Conservation (phyloP, 2,329 filamentous ascomycete genomes). For the Hypoxylon sp. region DNA sequence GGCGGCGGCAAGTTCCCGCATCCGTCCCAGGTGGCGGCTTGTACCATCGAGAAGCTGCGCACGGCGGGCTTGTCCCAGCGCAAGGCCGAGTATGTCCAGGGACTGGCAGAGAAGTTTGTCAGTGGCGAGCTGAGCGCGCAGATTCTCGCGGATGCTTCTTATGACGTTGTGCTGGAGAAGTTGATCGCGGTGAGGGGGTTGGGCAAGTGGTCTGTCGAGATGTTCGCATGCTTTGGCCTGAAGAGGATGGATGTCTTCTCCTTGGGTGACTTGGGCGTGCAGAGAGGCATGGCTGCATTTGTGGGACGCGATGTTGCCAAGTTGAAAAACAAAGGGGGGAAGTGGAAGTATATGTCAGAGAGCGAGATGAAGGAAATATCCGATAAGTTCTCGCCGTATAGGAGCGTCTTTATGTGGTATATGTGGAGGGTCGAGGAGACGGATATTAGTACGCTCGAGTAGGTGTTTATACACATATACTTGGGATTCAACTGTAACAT, state of each 20-base stretch:
- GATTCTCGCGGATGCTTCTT: conserved; percentile 79
- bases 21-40: conserved; percentile 74
- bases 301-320: conserved; percentile 83
- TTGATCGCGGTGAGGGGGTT: conserved; percentile 87
- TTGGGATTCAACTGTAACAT: no score
- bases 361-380: conserved; percentile 88
- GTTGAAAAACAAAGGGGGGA: conserved; percentile 78
- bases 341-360: conserved; percentile 99
- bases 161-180: conserved; percentile 85
- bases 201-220: conserved; percentile 92
- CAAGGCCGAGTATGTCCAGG: conserved; percentile 94
- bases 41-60: conserved; percentile 73
- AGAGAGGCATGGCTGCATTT: conserved; percentile 92
- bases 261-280: conserved; percentile 90
- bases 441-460: conserved; percentile 71
- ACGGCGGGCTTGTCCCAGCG: conserved; percentile 89
- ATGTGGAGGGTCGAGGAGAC: conserved; percentile 92
- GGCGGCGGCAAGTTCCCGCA: conserved; percentile 72
- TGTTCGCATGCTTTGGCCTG: conserved; percentile 97
- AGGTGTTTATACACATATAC: no score
- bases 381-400: conserved; percentile 83
- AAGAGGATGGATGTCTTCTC: conserved; percentile 95
- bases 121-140: conserved; percentile 77
- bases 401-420: conserved; percentile 97
- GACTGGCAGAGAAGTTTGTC: conserved; percentile 82